Percentiles rank a stretch among this genome's conserved stretches.
Conservation (phyloP, 495 filamentous ascomycete species). For the Neurospora tetraspora region DNA sequence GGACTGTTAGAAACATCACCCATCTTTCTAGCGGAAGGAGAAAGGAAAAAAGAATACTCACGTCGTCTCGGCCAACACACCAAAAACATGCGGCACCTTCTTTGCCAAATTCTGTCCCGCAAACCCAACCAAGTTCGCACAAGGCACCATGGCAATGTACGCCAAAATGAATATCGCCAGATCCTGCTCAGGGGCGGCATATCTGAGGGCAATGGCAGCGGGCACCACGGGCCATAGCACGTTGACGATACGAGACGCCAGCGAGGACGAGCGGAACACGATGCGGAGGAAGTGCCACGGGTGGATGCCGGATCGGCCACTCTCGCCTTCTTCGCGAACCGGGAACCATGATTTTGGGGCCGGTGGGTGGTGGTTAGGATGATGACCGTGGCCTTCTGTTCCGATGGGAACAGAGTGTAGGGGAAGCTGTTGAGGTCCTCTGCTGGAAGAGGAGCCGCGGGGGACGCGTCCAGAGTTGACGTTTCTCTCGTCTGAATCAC, state of each 20-base stretch:
- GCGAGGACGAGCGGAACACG: slow-evolving; percentile 30
- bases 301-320: slow-evolving; percentile 34
- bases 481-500: neutral
- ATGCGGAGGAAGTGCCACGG: slow-evolving; percentile 32
- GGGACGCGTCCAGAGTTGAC: neutral
- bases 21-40: neutral
- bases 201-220: slow-evolving; percentile 39
- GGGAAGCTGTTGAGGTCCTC: neutral
- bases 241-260: slow-evolving; percentile 32
- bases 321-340: slow-evolving; percentile 29
- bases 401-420: neutral
- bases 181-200: slow-evolving; percentile 34
- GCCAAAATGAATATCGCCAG: slow-evolving; percentile 32
- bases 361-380: neutral
- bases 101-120: slow-evolving; percentile 70
- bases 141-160: slow-evolving; percentile 66
- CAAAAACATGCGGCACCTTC: slow-evolving; percentile 69
- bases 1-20: neutral
- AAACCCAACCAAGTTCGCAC: slow-evolving; percentile 81
- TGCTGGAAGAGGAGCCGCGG: too few relatives aligned
- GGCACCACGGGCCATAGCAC: slow-evolving; percentile 47
- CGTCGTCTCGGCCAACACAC: slow-evolving; percentile 68
- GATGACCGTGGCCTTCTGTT: neutral
- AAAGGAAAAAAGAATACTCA: slow-evolving; percentile 10
- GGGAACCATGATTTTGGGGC: neutral